Percentiles rank a stretch among this genome's conserved stretches.
Evolutionary conservation across 1,139 yeast genomes (phyloP).

Genomic region (Hyphopichia burtonii): DNA sequence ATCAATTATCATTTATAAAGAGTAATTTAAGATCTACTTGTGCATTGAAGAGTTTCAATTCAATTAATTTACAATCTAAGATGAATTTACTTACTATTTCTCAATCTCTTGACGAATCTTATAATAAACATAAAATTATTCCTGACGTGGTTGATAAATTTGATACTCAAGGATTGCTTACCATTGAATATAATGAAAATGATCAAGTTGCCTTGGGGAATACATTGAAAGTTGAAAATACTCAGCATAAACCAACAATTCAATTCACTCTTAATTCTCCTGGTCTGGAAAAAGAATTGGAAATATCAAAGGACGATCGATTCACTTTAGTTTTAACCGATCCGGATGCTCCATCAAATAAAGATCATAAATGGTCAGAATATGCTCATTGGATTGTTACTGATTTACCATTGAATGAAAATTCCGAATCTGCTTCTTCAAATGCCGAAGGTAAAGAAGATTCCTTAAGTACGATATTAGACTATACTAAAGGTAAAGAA

Average conservation of each 20-base stretch:
- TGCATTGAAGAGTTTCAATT: neutral
- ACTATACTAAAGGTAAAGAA: conserved; percentile 37
- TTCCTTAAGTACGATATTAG: conserved; percentile 35
- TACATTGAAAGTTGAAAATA: conserved; percentile 58
- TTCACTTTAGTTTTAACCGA: conserved; percentile 82
- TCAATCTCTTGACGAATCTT: conserved; percentile 61
- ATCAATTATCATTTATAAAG: no score
- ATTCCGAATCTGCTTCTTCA: conserved; percentile 13
- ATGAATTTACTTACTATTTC: conserved; percentile 59
- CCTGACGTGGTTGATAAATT: conserved; percentile 61
- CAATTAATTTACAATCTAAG: conserved; percentile 2
- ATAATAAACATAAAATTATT: conserved; percentile 56
- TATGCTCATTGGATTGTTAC: conserved; percentile 74
- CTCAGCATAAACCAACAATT: conserved; percentile 64
- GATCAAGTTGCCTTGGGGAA: conserved; percentile 80
- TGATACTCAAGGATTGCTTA: conserved; percentile 45
- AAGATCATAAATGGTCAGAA: conserved; percentile 86
- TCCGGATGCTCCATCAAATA: conserved; percentile 88
- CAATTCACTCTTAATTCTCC: conserved; percentile 63
- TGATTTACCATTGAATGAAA: conserved; percentile 53
- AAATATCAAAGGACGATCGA: conserved; percentile 46
- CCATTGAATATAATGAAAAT: conserved; percentile 49
- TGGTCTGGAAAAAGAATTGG: conserved; percentile 35
- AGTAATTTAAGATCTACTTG: neutral
- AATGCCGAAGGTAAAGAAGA: conserved; percentile 20